These are phyloP conservation scores for Leccinum uliginosum DNA, from an alignment of 768 basidiomycete species.

Conservation along the genomic window DNA sequence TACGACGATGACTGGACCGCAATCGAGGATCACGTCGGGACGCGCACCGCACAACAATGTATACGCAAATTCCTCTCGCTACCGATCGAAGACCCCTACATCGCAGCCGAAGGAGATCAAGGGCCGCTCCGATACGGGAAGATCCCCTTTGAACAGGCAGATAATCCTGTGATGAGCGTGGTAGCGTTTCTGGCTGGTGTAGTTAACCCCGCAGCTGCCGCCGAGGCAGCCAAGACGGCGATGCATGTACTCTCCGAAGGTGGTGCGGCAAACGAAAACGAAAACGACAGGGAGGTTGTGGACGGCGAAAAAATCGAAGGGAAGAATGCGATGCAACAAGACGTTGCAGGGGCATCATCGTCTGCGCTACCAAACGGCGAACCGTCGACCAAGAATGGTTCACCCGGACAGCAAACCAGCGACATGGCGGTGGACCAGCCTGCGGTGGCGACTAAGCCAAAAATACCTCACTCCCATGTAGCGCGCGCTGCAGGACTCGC, in stretches of 20 bases:
- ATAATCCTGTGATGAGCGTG: slow-evolving; percentile 98
- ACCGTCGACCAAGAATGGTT: slow-evolving; percentile 11
- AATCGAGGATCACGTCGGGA: slow-evolving; percentile 90
- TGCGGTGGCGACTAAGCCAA: slow-evolving; percentile 28
- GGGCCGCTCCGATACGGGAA: slow-evolving; percentile 72
- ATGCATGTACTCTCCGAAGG: slow-evolving; percentile 75
- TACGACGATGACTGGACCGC: slow-evolving; percentile 95
- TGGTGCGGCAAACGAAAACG: slow-evolving; percentile 38
- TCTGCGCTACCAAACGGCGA: slow-evolving; percentile 10
- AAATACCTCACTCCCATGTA: slow-evolving; percentile 68
- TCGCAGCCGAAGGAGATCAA: slow-evolving; percentile 71
- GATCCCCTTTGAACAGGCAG: slow-evolving; percentile 89
- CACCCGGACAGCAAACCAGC: slow-evolving; percentile 24
- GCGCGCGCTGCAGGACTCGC: slow-evolving; percentile 83
- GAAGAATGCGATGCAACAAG: slow-evolving; percentile 35
- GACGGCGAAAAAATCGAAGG: slow-evolving; percentile 39
- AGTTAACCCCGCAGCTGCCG: slow-evolving; percentile 84
- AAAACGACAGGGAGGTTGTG: slow-evolving; percentile 31
- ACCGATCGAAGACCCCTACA: slow-evolving; percentile 94
- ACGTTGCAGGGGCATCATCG: slow-evolving; percentile 14
- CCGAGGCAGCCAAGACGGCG: slow-evolving; percentile 90
- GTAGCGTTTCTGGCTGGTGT: slow-evolving; percentile 96
- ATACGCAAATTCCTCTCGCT: slow-evolving; percentile 92
- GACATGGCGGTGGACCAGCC: slow-evolving; percentile 48
- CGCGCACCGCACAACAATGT: slow-evolving; percentile 89